These are phyloP conservation scores for Scytalidium lignicola DNA, from an alignment of 2,329 filamentous ascomycete genomes.

Conservation along the genomic window DNA sequence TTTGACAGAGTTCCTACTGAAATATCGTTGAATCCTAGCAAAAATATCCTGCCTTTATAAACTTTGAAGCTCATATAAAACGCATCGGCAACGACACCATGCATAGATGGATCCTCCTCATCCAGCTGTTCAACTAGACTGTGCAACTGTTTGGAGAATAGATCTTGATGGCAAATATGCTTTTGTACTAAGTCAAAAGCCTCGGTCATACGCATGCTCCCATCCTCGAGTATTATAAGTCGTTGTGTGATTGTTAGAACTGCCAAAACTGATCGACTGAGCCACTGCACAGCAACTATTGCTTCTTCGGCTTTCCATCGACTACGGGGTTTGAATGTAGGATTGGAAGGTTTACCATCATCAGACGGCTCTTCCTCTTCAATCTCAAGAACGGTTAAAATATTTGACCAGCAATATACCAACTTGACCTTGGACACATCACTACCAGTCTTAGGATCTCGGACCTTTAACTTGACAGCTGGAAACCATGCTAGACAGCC, in stretches of 20 bases:
- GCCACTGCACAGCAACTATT: conserved; percentile 94
- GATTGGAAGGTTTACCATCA: conserved; percentile 69
- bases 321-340: conserved; percentile 77
- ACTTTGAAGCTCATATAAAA: conserved; percentile 97
- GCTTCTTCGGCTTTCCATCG: conserved; percentile 92
- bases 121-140: conserved; percentile 82
- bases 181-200: conserved; percentile 88
- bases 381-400: conserved; percentile 89
- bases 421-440: conserved; percentile 78
- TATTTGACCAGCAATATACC: conserved; percentile 97
- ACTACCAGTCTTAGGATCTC: conserved; percentile 60
- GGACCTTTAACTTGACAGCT: conserved; percentile 81
- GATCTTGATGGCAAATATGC: conserved; percentile 84
- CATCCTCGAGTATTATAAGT: conserved; percentile 86
- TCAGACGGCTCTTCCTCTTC: conserved; percentile 65
- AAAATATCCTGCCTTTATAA: conserved; percentile 89
- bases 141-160: conserved; percentile 85
- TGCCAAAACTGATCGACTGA: conserved; percentile 86
- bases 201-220: conserved; percentile 84
- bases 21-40: conserved; percentile 90
- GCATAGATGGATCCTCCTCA: conserved; percentile 82
- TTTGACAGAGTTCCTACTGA: conserved; percentile 90
- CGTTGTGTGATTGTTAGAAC: conserved; percentile 93
- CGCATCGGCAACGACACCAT: conserved; percentile 92
- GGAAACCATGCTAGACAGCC: conserved; percentile 97